Conservation (phyloP, 345 rosid genomes). For the Dovyalis caffra region DNA sequence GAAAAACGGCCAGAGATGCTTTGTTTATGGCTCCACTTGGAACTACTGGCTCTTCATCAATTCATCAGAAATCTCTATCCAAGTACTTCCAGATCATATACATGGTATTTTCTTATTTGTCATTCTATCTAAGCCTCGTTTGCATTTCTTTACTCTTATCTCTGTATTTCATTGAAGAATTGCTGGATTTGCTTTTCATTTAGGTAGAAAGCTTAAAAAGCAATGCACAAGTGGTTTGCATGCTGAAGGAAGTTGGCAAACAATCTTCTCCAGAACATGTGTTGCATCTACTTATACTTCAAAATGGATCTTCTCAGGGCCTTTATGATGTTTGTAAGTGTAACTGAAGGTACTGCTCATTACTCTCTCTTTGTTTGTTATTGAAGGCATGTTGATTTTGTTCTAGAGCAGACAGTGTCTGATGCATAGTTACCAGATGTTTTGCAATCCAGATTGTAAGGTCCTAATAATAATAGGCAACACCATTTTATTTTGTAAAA, state of each 20-base stretch:
- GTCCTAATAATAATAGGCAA: background rate
- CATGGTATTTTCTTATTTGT: background rate
- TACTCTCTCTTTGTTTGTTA: background rate
- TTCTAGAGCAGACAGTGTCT: background rate
- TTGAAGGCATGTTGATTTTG: no score
- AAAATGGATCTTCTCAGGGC: background rate
- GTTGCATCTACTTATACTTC: background rate
- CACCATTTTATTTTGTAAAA: background rate
- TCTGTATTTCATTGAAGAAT: background rate
- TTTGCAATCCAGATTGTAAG: background rate
- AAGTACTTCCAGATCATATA: background rate
- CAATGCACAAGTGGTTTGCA: background rate
- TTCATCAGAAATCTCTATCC: background rate
- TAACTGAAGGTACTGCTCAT: background rate
- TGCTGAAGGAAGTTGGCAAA: background rate
- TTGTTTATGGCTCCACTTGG: no score
- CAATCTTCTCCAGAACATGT: background rate
- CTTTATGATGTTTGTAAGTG: background rate
- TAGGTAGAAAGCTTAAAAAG: background rate
- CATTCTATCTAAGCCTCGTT: background rate
- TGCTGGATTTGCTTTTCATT: background rate
- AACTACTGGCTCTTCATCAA: background rate
- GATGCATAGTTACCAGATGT: background rate
- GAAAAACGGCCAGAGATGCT: background rate
- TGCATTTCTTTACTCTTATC: background rate